These are phyloP conservation scores for Rhododendron simsii DNA, from an alignment of 148 eudicot genomes.

Conservation along the genomic window DNA sequence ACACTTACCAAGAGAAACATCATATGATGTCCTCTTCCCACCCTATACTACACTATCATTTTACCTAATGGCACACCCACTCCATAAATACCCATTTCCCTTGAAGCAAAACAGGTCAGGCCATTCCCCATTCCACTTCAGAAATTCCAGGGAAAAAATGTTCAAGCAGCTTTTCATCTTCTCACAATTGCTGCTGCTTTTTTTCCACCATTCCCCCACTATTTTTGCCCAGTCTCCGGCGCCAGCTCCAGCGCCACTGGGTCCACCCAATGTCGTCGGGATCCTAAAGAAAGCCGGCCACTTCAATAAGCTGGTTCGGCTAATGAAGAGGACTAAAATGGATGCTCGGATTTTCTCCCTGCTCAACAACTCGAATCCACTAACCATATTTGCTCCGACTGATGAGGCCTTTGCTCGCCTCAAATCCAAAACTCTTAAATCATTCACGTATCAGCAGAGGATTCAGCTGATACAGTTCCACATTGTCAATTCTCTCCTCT, in stretches of 20 bases:
- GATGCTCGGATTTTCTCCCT: neutral
- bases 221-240: neutral
- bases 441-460: neutral
- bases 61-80: constrained; percentile 3
- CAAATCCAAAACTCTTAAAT: neutral
- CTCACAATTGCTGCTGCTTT: neutral
- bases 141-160: neutral
- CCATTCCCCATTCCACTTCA: neutral
- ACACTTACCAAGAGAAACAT: neutral
- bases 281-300: constrained; percentile 12
- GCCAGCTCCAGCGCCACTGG: neutral
- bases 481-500: neutral
- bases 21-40: neutral
- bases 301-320: neutral
- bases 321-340: constrained; percentile 5
- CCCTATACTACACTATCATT: neutral
- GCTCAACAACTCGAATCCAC: constrained; percentile 4
- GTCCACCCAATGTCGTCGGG: neutral
- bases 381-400: constrained; percentile 7
- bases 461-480: constrained; percentile 12
- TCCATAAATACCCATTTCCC: neutral
- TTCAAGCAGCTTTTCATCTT: neutral
- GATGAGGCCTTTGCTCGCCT: neutral
- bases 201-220: neutral
- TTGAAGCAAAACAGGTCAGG: neutral